phyloP scores from a whole-genome alignment of 179 eudicot genomes.

The Camellia oleifera region DNA sequence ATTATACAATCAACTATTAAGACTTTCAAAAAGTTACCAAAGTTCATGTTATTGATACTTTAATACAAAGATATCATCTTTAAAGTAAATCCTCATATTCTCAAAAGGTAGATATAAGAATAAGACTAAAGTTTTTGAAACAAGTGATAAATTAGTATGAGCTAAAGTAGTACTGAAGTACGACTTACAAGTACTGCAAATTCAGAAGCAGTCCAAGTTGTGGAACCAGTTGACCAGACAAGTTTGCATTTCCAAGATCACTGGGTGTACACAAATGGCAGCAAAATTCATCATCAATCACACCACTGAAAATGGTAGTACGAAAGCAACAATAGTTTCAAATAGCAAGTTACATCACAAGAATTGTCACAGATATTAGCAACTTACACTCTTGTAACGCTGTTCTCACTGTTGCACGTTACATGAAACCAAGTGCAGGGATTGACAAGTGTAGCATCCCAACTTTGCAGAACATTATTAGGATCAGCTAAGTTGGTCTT shows the following conservation, averaged over 20 bases:
- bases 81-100: neutral
- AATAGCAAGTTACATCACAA: neutral
- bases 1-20: neutral
- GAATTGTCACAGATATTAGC: neutral
- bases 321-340: neutral
- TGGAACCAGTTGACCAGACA: conserved; percentile 40
- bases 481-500: conserved; percentile 41
- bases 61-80: neutral
- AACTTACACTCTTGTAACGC: conserved; percentile 48
- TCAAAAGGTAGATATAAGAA: neutral
- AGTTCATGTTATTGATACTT: neutral
- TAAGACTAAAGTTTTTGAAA: neutral
- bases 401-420: conserved; percentile 40
- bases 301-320: neutral
- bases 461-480: conserved; percentile 46
- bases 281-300: neutral
- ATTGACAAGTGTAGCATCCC: conserved; percentile 53
- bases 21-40: conserved; percentile 3
- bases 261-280: conserved; percentile 14
- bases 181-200: conserved; percentile 44
- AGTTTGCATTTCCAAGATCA: conserved; percentile 47
- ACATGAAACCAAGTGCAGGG: conserved; percentile 55
- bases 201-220: conserved; percentile 41
- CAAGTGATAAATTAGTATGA: too few species aligned
- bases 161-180: neutral